These are phyloP conservation scores for Trichoderma atrobrunneum DNA, from an alignment of 2,329 filamentous ascomycete genomes.

Conservation along the genomic window DNA sequence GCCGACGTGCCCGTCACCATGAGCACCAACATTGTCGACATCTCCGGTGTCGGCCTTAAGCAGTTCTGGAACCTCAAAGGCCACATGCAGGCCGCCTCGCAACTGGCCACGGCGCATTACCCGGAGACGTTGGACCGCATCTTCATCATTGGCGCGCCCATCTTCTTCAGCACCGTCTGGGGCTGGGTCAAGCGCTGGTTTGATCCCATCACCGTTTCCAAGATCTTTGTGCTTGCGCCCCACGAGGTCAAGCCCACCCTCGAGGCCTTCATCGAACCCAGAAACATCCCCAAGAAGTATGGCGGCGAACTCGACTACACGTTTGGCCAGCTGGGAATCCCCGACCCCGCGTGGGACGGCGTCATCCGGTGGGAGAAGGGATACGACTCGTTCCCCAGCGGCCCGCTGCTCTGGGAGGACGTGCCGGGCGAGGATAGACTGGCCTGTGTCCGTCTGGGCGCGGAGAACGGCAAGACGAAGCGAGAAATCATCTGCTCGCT, in stretches of 20 bases:
- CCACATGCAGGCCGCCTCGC: slow-evolving; percentile 91
- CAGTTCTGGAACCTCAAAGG: slow-evolving; percentile 94
- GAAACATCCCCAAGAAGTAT: slow-evolving; percentile 85
- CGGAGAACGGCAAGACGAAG: slow-evolving; percentile 43
- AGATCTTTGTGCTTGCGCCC: slow-evolving; percentile 84
- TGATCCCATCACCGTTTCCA: slow-evolving; percentile 87
- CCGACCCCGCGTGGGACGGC: slow-evolving; percentile 62
- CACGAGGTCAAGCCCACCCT: slow-evolving; percentile 75
- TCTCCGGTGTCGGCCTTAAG: slow-evolving; percentile 80
- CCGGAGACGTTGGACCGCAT: slow-evolving; percentile 76
- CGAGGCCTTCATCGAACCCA: slow-evolving; percentile 73
- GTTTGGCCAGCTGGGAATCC: slow-evolving; percentile 70
- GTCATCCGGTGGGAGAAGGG: slow-evolving; percentile 52
- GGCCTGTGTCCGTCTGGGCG: slow-evolving; percentile 54
- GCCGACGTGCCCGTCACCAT: slow-evolving; percentile 84
- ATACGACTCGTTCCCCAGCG: slow-evolving; percentile 51
- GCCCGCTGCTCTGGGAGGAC: slow-evolving; percentile 59
- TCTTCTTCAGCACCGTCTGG: slow-evolving; percentile 92
- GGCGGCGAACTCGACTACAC: slow-evolving; percentile 81
- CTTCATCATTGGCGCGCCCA: slow-evolving; percentile 79
- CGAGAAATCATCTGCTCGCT: slow-evolving; percentile 51
- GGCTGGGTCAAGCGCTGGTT: slow-evolving; percentile 96
- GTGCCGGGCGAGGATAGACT: slow-evolving; percentile 43
- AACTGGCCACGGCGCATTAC: slow-evolving; percentile 88
- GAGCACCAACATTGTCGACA: slow-evolving; percentile 93